Conservation (phyloP, 306 rosid genomes). For the Erythrophleum fordii region DNA sequence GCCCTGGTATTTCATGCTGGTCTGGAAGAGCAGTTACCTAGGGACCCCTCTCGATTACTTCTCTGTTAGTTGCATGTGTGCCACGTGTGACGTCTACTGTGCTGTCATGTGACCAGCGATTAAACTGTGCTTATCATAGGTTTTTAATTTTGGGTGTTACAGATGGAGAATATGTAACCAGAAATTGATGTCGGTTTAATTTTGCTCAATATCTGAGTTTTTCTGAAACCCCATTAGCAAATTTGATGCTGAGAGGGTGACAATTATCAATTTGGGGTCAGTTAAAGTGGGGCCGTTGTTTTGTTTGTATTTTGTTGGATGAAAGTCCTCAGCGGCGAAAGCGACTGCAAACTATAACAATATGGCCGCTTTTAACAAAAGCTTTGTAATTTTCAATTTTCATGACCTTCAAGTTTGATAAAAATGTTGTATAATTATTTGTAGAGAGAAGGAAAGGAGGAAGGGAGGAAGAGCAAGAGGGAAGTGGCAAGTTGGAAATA, state of each 20-base stretch:
- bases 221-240: background rate
- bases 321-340: background rate
- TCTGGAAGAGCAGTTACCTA: background rate
- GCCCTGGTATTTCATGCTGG: background rate
- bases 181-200: background rate
- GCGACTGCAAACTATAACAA: background rate
- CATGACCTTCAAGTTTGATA: too few species aligned
- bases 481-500: slow-evolving; percentile 20
- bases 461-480: slow-evolving; percentile 1
- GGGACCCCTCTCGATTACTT: background rate
- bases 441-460: background rate
- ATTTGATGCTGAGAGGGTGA: background rate
- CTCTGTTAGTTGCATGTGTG: slow-evolving; percentile 38
- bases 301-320: background rate
- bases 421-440: too few species aligned
- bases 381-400: background rate
- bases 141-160: background rate
- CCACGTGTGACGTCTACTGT: slow-evolving; percentile 26
- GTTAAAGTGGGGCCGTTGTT: background rate
- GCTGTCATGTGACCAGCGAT: slow-evolving; percentile 30
- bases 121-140: background rate
- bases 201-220: background rate
- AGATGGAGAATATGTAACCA: background rate
- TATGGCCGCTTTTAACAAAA: background rate
- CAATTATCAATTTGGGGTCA: background rate